These are phyloP conservation scores for Sistotremastrum niveocremeum DNA, from an alignment of 768 basidiomycete genomes.

Conservation along the genomic window DNA sequence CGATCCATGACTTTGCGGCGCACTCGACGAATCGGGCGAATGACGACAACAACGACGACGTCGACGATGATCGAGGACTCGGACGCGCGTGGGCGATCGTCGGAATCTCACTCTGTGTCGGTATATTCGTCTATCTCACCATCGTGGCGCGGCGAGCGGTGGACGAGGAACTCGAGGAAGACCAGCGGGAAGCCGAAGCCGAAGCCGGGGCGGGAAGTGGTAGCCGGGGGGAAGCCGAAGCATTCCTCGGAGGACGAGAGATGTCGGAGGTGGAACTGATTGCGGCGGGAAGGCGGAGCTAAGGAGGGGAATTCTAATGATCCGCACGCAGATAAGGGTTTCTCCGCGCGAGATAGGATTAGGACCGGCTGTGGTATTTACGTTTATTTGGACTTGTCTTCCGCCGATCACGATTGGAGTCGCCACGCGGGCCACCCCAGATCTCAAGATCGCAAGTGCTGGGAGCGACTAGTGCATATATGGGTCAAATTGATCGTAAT, in stretches of 20 bases:
- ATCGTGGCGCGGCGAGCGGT: slow-evolving; percentile 63
- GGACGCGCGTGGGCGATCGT: slow-evolving; percentile 50
- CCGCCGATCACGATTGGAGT: no score
- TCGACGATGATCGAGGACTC: slow-evolving; percentile 32
- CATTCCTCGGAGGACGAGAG: background rate
- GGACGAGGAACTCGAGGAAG: slow-evolving; percentile 39
- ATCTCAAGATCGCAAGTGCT: no score
- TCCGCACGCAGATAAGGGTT: no score
- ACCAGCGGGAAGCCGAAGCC: slow-evolving; percentile 58
- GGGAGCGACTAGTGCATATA: no score
- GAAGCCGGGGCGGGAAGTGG: slow-evolving; percentile 34
- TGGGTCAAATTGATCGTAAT: no score
- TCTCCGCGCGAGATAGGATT: no score
- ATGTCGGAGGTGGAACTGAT: no score
- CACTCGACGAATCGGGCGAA: slow-evolving; percentile 16
- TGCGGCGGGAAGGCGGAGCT: no score
- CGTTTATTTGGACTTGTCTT: no score
- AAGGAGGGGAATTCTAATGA: no score
- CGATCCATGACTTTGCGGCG: slow-evolving; percentile 72
- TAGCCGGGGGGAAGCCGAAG: background rate
- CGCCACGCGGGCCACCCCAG: no score
- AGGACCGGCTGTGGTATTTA: no score
- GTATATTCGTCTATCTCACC: slow-evolving; percentile 68
- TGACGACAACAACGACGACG: slow-evolving; percentile 13
- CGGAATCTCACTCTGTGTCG: slow-evolving; percentile 59